Conservation (phyloP, 768 basidiomycete species). For the Hydnomerulius pinastri region DNA sequence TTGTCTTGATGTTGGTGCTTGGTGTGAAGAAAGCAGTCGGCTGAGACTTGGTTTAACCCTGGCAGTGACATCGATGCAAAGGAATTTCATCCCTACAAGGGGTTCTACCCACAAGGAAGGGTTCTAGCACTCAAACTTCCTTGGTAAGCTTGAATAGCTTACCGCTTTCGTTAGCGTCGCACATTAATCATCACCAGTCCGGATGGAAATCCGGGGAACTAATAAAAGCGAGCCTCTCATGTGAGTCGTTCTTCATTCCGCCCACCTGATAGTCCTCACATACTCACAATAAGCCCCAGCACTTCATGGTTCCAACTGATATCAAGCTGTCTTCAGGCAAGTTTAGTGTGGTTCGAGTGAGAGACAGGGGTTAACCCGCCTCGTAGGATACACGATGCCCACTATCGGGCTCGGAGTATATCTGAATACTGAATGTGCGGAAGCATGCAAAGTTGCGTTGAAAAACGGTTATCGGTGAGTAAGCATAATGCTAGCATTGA, state of each 20-base stretch:
- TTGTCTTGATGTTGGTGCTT: too few relatives aligned
- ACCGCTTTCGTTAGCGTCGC: neutral
- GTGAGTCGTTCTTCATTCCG: neutral
- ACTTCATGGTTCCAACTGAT: slow-evolving; percentile 3
- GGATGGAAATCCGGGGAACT: too few relatives aligned
- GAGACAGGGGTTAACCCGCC: neutral
- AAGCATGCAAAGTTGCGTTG: slow-evolving; percentile 10
- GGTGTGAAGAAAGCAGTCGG: neutral
- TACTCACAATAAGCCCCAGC: neutral
- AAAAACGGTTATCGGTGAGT: slow-evolving; percentile 9
- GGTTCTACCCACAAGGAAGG: neutral
- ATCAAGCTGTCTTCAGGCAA: neutral
- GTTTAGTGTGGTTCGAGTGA: neutral
- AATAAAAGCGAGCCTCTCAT: neutral
- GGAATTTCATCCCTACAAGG: neutral
- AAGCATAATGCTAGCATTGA: neutral
- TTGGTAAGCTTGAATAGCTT: too few relatives aligned
- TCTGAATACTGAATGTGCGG: slow-evolving; percentile 6
- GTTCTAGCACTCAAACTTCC: neutral
- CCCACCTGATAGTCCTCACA: neutral
- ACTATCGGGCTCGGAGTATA: slow-evolving; percentile 15
- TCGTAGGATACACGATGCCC: slow-evolving; percentile 14
- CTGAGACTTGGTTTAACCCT: neutral
- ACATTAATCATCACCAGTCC: neutral
- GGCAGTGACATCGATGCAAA: neutral